Evolutionary conservation across 768 basidiomycete genomes (phyloP), one percentile per base, ranked within the genome.

Genomic region (Cantharellus anzutake): DNA sequence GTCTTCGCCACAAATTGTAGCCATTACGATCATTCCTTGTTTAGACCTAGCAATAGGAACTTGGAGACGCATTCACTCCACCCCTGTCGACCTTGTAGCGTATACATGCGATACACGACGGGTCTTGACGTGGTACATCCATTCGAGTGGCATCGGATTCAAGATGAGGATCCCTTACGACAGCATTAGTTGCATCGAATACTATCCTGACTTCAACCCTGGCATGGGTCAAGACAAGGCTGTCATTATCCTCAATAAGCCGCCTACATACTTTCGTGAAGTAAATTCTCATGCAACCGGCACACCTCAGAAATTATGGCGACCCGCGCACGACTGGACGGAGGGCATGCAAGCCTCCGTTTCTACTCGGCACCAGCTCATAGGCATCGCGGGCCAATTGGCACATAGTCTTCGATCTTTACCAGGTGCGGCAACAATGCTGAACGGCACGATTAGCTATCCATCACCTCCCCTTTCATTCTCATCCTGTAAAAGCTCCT

Each of bases 91-190:
- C 69, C 74, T 90, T 4, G 74, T 89, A 41, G 83, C 84, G 2
- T 90, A 88, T 68, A 72, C 84, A 5, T 87, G 78, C 68, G 82
- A 87, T 34, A 63, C 68, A 42, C 82, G 78, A 64, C 79, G 76
- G 48, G 80, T 77, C 66, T 71, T 90, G 38, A 79, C 78, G 3
- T 90, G 87, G 87, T 90, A 83, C 68, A 81, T 90, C 60, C 78
- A 80, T 42, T 83, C 83, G 3, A 74, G 71, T 0, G 84, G 83
- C 29, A 76, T 76, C 63, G 79, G 83, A 20, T 89, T 88, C 75
- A 89, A 89, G 69, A 90, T 90, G 83, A 83, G 85, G 62, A 75
- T 89, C 16, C 79, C 84, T 3, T 86, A 84, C 70, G 74, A 79
- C 60, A 42, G 29, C 41, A 63, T 63, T 40, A 4, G 37, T 11